phyloP scores from a whole-genome alignment of 306 rosid genomes.

The Quercus variabilis region DNA sequence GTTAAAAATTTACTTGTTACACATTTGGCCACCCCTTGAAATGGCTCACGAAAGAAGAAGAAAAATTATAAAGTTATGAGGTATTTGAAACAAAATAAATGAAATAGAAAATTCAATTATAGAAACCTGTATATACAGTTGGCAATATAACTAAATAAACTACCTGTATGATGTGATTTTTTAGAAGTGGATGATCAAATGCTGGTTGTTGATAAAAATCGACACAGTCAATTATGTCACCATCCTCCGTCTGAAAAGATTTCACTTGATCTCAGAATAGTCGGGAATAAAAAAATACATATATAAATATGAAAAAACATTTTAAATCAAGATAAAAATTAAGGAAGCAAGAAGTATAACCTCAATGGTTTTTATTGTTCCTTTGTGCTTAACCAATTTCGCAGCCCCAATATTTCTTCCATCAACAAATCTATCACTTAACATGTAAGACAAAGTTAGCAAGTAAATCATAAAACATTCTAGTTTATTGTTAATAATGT shows the following conservation, averaged over 20 bases:
- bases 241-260: constrained; percentile 12
- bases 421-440: not conserved
- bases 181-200: constrained; percentile 28
- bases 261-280: not conserved
- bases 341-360: not conserved
- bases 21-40: no score
- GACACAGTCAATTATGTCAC: constrained; percentile 26
- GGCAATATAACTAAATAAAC: no score
- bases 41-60: no score
- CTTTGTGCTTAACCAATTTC: not conserved
- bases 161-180: constrained; percentile 24
- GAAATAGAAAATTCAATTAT: not conserved
- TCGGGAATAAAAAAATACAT: no score
- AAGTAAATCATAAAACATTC: not conserved
- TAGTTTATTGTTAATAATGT: not conserved
- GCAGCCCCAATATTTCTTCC: not conserved
- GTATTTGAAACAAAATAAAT: not conserved
- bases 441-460: not conserved
- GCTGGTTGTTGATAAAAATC: constrained; percentile 25
- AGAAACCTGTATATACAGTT: not conserved
- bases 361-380: not conserved
- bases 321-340: not conserved
- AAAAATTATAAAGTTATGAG: no score
- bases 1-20: no score
- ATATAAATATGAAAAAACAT: no score